These are phyloP conservation scores for Ophiostoma fasciatum DNA, from an alignment of 2,329 filamentous ascomycete species.

Conservation along the genomic window DNA sequence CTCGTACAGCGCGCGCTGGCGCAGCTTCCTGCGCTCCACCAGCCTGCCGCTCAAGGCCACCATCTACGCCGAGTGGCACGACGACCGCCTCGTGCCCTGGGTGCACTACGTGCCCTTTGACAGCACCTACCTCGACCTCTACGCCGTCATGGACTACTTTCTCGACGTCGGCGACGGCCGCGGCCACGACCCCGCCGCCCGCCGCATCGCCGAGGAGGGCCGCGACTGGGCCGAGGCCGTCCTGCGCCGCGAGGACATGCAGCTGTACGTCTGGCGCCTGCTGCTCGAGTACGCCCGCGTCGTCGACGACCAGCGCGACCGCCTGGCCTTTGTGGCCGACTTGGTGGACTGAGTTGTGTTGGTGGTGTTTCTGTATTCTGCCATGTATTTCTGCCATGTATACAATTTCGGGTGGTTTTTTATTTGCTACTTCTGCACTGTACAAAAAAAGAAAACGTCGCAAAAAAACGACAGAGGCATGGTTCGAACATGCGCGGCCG, in stretches of 20 bases:
- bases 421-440: no score
- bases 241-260: conserved; percentile 49
- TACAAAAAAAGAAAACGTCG: background rate
- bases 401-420: no score
- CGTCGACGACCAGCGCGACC: conserved; percentile 28
- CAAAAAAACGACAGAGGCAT: conserved; percentile 12
- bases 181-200: conserved; percentile 33
- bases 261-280: conserved; percentile 47
- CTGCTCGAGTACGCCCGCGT: conserved; percentile 42
- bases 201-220: conserved; percentile 44
- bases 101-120: conserved; percentile 59
- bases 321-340: conserved; percentile 29
- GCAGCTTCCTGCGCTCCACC: conserved; percentile 45
- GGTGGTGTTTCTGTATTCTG: no score
- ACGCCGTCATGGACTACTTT: conserved; percentile 51
- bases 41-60: conserved; percentile 56
- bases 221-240: conserved; percentile 46
- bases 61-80: conserved; percentile 62
- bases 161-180: conserved; percentile 28
- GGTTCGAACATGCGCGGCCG: conserved; percentile 14
- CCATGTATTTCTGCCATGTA: no score
- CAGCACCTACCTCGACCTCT: conserved; percentile 50
- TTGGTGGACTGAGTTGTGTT: conserved; percentile 10
- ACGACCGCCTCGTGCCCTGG: conserved; percentile 53
- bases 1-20: conserved; percentile 45